Conservation (phyloP, 2,329 filamentous ascomycete genomes). For the Pseudocercospora vitis region DNA sequence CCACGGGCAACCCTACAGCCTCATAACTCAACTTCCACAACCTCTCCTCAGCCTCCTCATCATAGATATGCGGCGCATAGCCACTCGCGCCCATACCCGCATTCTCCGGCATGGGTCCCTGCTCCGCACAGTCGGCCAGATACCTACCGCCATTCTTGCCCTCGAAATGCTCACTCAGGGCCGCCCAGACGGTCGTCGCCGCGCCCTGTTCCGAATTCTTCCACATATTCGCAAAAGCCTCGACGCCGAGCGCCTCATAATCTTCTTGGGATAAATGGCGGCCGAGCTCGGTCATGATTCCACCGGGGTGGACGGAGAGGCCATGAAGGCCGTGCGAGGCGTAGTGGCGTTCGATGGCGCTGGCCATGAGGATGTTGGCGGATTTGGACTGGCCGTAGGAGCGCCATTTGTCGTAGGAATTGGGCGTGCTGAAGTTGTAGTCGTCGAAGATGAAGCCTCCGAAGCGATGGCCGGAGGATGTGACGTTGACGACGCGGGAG, state of each 20-base stretch:
- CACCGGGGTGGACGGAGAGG: constrained; percentile 49
- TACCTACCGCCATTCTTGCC: constrained; percentile 24
- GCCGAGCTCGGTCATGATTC: constrained; percentile 37
- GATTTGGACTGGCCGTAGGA: constrained; percentile 54
- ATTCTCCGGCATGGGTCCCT: constrained; percentile 33
- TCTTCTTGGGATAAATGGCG: constrained; percentile 13
- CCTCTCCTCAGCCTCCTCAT: constrained; percentile 42
- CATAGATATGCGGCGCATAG: constrained; percentile 42
- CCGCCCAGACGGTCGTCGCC: constrained; percentile 50
- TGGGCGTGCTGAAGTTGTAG: constrained; percentile 39
- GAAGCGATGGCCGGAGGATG: constrained; percentile 46
- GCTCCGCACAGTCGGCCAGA: constrained; percentile 40
- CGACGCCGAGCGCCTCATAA: constrained; percentile 16
- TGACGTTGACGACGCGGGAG: constrained; percentile 51
- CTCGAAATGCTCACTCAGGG: constrained; percentile 45
- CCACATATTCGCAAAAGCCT: constrained; percentile 24
- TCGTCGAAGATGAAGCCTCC: constrained; percentile 42
- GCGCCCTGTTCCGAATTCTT: constrained; percentile 49
- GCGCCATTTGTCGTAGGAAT: constrained; percentile 37
- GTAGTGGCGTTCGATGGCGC: constrained; percentile 54
- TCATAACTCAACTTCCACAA: constrained; percentile 46
- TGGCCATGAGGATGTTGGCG: constrained; percentile 54
- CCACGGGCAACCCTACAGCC: constrained; percentile 30
- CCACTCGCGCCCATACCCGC: constrained; percentile 28
- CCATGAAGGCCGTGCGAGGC: constrained; percentile 48